These are phyloP conservation scores for Pichia sp. DNA, from an alignment of 1,139 yeast species.

Conservation along the genomic window DNA sequence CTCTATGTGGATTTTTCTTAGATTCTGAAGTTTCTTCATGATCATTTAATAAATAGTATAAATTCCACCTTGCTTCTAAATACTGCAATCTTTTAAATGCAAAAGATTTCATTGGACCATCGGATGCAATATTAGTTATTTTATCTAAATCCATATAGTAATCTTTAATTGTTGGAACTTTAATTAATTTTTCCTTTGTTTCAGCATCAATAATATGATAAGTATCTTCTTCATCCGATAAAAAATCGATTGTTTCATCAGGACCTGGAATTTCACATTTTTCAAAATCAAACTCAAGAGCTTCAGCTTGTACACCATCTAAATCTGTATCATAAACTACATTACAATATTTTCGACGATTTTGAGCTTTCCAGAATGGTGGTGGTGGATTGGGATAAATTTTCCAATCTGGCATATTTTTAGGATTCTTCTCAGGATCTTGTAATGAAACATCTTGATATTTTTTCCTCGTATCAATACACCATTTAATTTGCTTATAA, in stretches of 20 bases:
- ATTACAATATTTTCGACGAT: slow-evolving; percentile 10
- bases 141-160: slow-evolving; percentile 77
- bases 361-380: slow-evolving; percentile 76
- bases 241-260: slow-evolving; percentile 43
- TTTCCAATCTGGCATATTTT: slow-evolving; percentile 62
- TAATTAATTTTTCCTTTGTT: slow-evolving; percentile 35
- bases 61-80: slow-evolving; percentile 93
- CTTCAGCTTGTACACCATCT: slow-evolving; percentile 15
- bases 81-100: slow-evolving; percentile 91
- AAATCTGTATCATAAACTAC: slow-evolving; percentile 7
- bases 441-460: slow-evolving; percentile 72
- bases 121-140: slow-evolving; percentile 68
- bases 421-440: slow-evolving; percentile 73
- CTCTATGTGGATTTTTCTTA: slow-evolving; percentile 85
- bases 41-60: slow-evolving; percentile 81
- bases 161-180: slow-evolving; percentile 75
- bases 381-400: slow-evolving; percentile 93
- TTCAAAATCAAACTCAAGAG: slow-evolving; percentile 52
- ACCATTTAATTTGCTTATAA: slow-evolving; percentile 62
- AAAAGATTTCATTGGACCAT: slow-evolving; percentile 96
- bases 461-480: slow-evolving; percentile 71
- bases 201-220: slow-evolving; percentile 40
- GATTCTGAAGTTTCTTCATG: slow-evolving; percentile 89
- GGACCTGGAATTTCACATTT: slow-evolving; percentile 62
- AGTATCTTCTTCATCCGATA: slow-evolving; percentile 57